Evolutionary conservation across 208 protist genomes (phyloP), one percentile per base, ranked within the genome.

Genomic region (Leptomonas pyrrhocoris): DNA sequence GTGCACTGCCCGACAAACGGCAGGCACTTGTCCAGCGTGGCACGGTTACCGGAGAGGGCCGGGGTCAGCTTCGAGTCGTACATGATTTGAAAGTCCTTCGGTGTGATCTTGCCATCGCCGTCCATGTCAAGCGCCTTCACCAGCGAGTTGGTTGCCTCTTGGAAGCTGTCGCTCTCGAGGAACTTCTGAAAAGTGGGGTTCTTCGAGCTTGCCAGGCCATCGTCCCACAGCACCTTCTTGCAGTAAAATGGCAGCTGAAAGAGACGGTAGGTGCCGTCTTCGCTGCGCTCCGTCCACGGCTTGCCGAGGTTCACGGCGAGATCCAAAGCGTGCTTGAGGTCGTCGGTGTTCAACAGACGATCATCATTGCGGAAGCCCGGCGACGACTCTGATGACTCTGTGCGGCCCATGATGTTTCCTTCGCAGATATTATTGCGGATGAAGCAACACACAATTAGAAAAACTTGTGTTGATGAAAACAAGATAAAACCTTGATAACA

Each of bases 61-160:
- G 66, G 63, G 16, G 78, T 81, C 18, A 90, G 62, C 46, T 81
- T 54, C 25, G 74, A 28, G 57, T 86, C 84, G 64, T 93, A 88
- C 71, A 90, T 83, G 54, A 86, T 79, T 63, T 88, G 84, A 55
- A 88, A 86, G 66, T 93, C 87, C 56, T 77, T 80, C 7, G 87
- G 74, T 8, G 81, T 90, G 18, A 90, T 45, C 61, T 77, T 82
- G 27, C 87, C 87, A 36, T 89, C 87, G 12, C 79, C 84, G 58
- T 93, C 78, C 70, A 85, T 84, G 77, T 86, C 82, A 19, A 90
- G 63, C 2, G 68, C 45, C 55, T 75, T 77, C 12, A 89, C 56
- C 15, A 89, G 57, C 13, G 71, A 30, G 30, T 74, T 51, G 23
- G 50, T 68, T 1, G 72, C 71, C 50, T 65, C 45, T 21, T 75